Base-by-base conservation (phyloP, 257 asterid species). In the Ilex aquifolium region DNA sequence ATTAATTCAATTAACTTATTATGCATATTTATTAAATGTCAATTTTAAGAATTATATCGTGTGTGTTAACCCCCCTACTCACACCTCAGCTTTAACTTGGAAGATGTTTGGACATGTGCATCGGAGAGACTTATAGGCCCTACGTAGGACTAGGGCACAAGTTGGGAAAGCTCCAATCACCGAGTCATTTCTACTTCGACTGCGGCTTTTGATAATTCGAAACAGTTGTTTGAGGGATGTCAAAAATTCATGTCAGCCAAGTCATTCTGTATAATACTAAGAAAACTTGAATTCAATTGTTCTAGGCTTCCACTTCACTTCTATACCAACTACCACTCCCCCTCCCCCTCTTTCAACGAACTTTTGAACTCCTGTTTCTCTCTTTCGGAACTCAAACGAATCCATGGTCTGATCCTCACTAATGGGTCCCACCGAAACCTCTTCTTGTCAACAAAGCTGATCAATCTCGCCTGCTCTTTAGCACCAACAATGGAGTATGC, bases 361-460 rank as follows among this genome's bases (percentile, higher is more conserved):
- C 69, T 42, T 56, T 55, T 62, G 62, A 62, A 44, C 31, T 62
- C 74, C 29, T 69, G 68, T 16, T 13, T 27, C 48, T 69, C 74
- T 14, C 46, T 69, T 12, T 13, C 60, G 10, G 44, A 44, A 2
- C 69, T 69, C 64, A 62, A 69, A 62, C 51, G 30, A 13, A 56
- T 62, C 44, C 74, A 69, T 1, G 32, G 54, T 32, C 13, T 62
- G 11, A 13, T 63, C 40, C 59, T 69, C 53, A 69, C 53, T 16
- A 31, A 27, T 56, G 74, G 74, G 31, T 56, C 55, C 44, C 67
- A 44, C 46, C 46, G 13, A 32, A 31, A 69, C 64, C 48, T 60
- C 32, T 31, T 15, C 44, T 7, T 67, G 49, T 46, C 46, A n/a
- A 62, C 74, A 4, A 62, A 69, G 49, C 44, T 69, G 17, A n/a